Evolutionary conservation across 306 rosid species (phyloP), one percentile per base, ranked within the genome.

Genomic region (Lathyrus tuberosus): DNA sequence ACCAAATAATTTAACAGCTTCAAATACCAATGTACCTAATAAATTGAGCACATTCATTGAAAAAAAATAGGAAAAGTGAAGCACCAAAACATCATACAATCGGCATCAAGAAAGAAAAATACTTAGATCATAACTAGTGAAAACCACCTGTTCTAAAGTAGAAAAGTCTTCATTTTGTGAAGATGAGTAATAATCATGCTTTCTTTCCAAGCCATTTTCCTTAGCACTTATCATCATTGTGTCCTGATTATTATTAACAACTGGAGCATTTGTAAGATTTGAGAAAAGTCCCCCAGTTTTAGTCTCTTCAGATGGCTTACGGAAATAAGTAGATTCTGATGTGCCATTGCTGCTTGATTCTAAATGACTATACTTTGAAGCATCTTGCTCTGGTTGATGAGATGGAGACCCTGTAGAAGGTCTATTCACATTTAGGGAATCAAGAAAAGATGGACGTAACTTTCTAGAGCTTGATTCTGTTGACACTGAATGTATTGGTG

Each of bases 101-200:
- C 43, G 17, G 70, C 61, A 79, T 44, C 57, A 42, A 66, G 62
- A 43, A 41, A 53, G 42, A 65, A 74, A 78, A 74, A 78, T 5
- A 48, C 16, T 42, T 20, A n/a, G 15, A 78, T 28, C 58, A 65
- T 62, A 62, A 71, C 42, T 22, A 67, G 71, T 68, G 73, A 17
- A 73, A 69, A 79, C 46, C 74, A 95, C 99, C 99, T 91, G 99
- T 77, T 95, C 99, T 79, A 95, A 81, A 77, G 97, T 91, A 71
- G 91, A 54, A 73, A 95, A 95, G 75, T 95, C 97, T 59, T 95
- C 99, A 76, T 89, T 83, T 37, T 89, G 86, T 64, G 90, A 77
- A 44, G 91, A 69, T 26, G 83, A 77, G 78, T 73, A 82, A 67
- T 81, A 86, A 10, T 83, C 87, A 56, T 75, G 82, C 62, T 78